A percentile compares a stretch with the other conserved stretches of the same genome.
Conservation (phyloP, 805 yeast genomes). For the Kockiozyma suomiensis region DNA sequence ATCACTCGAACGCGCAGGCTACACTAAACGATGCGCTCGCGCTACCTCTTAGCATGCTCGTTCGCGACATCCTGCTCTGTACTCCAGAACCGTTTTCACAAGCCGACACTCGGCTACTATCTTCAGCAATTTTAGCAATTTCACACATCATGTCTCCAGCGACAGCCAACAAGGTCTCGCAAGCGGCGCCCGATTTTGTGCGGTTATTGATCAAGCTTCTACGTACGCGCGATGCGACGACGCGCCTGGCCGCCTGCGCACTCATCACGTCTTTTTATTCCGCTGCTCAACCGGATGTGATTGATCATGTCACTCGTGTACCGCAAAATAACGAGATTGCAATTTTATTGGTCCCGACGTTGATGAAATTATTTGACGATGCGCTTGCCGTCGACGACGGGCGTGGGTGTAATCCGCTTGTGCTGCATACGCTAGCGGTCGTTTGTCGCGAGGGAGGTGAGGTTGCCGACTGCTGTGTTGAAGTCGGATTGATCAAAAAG, state of each 20-base stretch:
- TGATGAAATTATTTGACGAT: conserved; percentile 40
- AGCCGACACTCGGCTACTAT: conserved; percentile 12
- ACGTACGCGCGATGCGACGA: conserved; percentile 30
- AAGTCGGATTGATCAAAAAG: conserved; percentile 40
- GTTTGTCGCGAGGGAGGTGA: conserved; percentile 42
- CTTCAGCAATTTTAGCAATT: conserved; percentile 23
- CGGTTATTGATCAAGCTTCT: conserved; percentile 36
- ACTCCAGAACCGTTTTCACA: not conserved
- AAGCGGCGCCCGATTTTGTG: conserved; percentile 34
- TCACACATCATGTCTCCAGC: conserved; percentile 16
- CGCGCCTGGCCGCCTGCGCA: conserved; percentile 24
- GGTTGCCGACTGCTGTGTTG: conserved; percentile 41
- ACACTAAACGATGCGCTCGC: conserved; percentile 3
- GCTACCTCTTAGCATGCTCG: not conserved
- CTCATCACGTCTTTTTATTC: conserved; percentile 20
- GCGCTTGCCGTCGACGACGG: conserved; percentile 36
- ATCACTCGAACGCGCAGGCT: conserved; percentile 7
- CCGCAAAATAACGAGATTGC: conserved; percentile 31
- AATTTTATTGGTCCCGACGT: conserved; percentile 39
- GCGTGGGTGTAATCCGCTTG: conserved; percentile 25
- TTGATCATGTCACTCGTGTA: conserved; percentile 5
- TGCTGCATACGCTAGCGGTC: conserved; percentile 37
- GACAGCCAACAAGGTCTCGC: conserved; percentile 19
- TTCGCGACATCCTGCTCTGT: not conserved
- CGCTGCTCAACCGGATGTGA: conserved; percentile 3